These are phyloP conservation scores for Hibiscus tridactylites DNA, from an alignment of 345 rosid genomes.

Conservation along the genomic window DNA sequence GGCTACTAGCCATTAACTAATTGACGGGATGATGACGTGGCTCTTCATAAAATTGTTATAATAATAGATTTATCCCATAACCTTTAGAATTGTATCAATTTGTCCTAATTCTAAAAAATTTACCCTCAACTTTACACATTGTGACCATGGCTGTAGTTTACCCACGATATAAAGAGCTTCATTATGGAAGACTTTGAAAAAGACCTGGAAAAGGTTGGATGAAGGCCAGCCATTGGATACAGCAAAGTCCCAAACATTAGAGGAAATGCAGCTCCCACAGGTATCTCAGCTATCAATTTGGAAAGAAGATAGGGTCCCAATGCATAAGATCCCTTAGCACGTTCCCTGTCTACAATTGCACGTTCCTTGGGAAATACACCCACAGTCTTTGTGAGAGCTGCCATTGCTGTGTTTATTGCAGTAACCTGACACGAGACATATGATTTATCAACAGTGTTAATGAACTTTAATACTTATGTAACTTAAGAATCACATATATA, in stretches of 20 bases:
- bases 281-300: conserved; percentile 86
- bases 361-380: conserved; percentile 98
- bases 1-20: too few relatives aligned
- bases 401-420: conserved; percentile 99
- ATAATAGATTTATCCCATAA: too few relatives aligned
- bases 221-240: conserved; percentile 93
- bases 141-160: too few relatives aligned
- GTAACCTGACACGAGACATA: conserved; percentile 50
- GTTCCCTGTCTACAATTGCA: conserved; percentile 87
- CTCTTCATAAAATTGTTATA: too few relatives aligned
- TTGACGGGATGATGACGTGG: too few relatives aligned
- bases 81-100: too few relatives aligned
- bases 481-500: not conserved
- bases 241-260: conserved; percentile 85
- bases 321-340: conserved; percentile 78
- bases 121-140: too few relatives aligned
- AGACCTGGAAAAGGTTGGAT: conserved; percentile 76
- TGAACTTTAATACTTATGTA: not conserved
- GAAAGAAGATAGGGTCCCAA: conserved; percentile 92
- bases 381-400: conserved; percentile 96
- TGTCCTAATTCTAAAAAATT: too few relatives aligned
- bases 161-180: not conserved
- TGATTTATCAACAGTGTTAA: not conserved
- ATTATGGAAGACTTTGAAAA: conserved; percentile 4
- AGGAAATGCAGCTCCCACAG: conserved; percentile 93